Conservation (phyloP, 1,284 basidiomycete genomes). For the Marasmius fiardii region DNA sequence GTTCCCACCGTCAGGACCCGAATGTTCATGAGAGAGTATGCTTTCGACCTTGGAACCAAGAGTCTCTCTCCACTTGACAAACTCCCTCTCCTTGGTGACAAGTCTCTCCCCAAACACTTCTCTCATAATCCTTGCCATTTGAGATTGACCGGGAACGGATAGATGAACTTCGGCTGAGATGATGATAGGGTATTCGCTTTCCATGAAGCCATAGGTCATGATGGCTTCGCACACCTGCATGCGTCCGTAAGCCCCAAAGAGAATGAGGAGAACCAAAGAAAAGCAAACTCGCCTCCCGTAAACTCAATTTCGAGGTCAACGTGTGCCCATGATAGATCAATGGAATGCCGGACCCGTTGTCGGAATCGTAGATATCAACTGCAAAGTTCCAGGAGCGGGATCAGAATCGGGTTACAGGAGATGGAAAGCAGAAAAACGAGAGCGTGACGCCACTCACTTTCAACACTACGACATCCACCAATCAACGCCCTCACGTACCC, state of each 20-base stretch:
- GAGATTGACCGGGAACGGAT: slow-evolving; percentile 77
- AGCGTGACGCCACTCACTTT: slow-evolving; percentile 75
- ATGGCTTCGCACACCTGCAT: slow-evolving; percentile 78
- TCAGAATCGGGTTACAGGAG: too few relatives aligned
- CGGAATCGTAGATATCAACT: slow-evolving; percentile 96
- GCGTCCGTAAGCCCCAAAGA: neutral
- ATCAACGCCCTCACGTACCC: slow-evolving; percentile 93
- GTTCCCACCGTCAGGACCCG: neutral
- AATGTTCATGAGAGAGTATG: neutral
- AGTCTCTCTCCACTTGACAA: neutral
- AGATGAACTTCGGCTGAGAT: slow-evolving; percentile 96
- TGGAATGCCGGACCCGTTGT: slow-evolving; percentile 53
- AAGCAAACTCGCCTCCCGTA: slow-evolving; percentile 52
- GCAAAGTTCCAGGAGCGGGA: too few relatives aligned
- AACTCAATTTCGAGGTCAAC: slow-evolving; percentile 81
- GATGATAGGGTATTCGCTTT: slow-evolving; percentile 92
- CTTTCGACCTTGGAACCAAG: neutral
- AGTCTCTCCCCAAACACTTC: slow-evolving; percentile 68
- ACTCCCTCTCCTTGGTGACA: slow-evolving; percentile 7
- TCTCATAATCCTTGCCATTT: slow-evolving; percentile 75
- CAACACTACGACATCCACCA: slow-evolving; percentile 89
- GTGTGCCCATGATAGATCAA: slow-evolving; percentile 92
- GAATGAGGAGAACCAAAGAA: neutral
- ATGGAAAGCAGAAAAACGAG: too few relatives aligned
- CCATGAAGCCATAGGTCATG: slow-evolving; percentile 88